Evolutionary conservation across 768 basidiomycete species (phyloP), one percentile per base, ranked within the genome.

Genomic region (Calocybe gangraenosa): DNA sequence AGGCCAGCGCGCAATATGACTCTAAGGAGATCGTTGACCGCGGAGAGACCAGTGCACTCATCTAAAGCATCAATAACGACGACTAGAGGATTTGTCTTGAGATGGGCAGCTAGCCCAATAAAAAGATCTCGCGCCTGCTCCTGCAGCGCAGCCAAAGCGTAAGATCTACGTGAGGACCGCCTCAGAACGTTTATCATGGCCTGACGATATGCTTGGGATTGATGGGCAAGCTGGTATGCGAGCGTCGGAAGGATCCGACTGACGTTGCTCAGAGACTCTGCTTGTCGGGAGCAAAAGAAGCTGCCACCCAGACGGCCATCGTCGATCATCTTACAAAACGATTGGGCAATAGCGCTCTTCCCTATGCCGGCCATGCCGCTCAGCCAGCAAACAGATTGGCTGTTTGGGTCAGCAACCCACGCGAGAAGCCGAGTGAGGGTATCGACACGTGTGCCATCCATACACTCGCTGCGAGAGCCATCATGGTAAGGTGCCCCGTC

Each of bases 261-360:
- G 10, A 38, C 25, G 28, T 46, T 28, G 18, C 37, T 37, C 23
- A n/a, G 20, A 13, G 3, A 5, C 11, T 25, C 21, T 4, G 21
- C 15, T 38, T 38, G 36, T 19, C 44, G 44, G 9, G 37, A 46
- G 25, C 36, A 46, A 31, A 46, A 46, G 23, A 38, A 46, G 20
- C 37, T 38, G 21, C 22, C 44, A 2, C 44, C 49, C 8, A 55
- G 51, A 2, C 7, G 7, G 0, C 48, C 48, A 32, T 46, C 36
- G 1, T 23, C 30, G 17, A 37, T 42, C 2, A 34, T n/a, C 8
- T 25, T 32, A 19, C 53, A 52, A 37, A 60, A 52, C 7, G 43
- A 54, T 19, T 54, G 38, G 3, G 56, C 52, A 32, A 60, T 52
- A 6, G 59, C 55, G 14, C 44, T 51, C 40, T 60, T 60, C 5